Percentiles rank a stretch among this genome's conserved stretches.
These are phyloP conservation scores for Rhizopus microsporus DNA, from an alignment of 371 early-diverging fungal species.

Conservation along the genomic window DNA sequence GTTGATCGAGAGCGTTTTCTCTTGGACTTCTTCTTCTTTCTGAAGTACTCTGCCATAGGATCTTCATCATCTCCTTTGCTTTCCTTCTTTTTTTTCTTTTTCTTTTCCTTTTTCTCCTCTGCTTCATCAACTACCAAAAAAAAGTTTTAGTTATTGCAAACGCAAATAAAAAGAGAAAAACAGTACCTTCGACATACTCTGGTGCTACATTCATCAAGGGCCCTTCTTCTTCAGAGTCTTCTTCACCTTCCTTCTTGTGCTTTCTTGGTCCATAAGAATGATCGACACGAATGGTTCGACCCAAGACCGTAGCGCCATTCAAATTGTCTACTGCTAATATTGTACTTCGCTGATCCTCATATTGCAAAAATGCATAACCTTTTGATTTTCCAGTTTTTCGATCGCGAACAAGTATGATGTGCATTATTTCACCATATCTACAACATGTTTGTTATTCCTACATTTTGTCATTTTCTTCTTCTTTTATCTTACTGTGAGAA, in stretches of 20 bases:
- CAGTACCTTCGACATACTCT: conserved; percentile 47
- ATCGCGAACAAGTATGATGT: conserved; percentile 86
- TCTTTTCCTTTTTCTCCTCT: conserved; percentile 11
- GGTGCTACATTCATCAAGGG: conserved; percentile 81
- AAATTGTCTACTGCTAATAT: conserved; percentile 94
- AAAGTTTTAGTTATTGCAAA: not conserved
- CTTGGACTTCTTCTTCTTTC: conserved; percentile 42
- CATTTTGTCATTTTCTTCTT: not conserved
- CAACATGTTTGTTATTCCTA: not conserved
- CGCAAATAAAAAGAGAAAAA: not conserved
- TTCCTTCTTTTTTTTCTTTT: conserved; percentile 23
- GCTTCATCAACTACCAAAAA: conserved; percentile 6
- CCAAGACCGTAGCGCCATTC: conserved; percentile 69
- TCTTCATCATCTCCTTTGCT: conserved; percentile 69
- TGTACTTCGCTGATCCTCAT: conserved; percentile 91
- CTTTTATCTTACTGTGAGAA: conserved; percentile 81
- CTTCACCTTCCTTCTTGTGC: conserved; percentile 33
- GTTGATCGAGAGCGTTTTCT: not conserved
- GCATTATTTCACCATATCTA: conserved; percentile 89
- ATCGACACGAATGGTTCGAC: conserved; percentile 40
- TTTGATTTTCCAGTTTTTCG: conserved; percentile 83
- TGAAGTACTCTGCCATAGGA: conserved; percentile 76
- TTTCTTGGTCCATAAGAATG: conserved; percentile 58
- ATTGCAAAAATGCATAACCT: conserved; percentile 92
- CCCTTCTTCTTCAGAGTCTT: conserved; percentile 61